Percentiles rank a stretch among this genome's conserved stretches.
These are phyloP conservation scores for Venturia oleaginea DNA, from an alignment of 2,329 filamentous ascomycete species.

Conservation along the genomic window DNA sequence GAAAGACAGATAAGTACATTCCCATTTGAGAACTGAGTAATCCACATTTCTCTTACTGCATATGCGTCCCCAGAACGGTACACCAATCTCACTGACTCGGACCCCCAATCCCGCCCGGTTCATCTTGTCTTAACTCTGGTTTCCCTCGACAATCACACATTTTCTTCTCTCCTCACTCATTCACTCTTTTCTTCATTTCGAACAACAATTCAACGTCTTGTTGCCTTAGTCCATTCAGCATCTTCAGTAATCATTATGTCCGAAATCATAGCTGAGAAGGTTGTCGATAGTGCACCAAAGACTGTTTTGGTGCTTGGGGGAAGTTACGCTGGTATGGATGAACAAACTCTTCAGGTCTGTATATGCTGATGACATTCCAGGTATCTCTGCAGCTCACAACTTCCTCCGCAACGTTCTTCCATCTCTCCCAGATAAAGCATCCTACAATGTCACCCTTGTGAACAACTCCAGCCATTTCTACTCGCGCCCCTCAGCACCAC, in stretches of 20 bases:
- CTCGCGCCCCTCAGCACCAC: slow-evolving; percentile 45
- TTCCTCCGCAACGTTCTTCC: slow-evolving; percentile 29
- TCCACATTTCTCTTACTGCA: background rate
- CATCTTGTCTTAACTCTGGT: background rate
- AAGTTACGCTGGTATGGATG: slow-evolving; percentile 12
- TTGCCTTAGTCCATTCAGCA: background rate
- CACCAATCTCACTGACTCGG: slow-evolving; percentile 1
- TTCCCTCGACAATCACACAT: background rate
- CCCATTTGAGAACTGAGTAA: background rate
- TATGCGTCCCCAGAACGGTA: background rate
- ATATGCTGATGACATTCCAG: background rate
- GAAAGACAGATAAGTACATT: background rate
- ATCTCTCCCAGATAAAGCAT: slow-evolving; percentile 23
- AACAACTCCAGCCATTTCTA: slow-evolving; percentile 45
- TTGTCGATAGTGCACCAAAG: slow-evolving; percentile 3
- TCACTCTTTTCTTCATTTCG: background rate
- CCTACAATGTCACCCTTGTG: slow-evolving; percentile 47
- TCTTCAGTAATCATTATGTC: background rate
- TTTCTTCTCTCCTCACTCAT: background rate
- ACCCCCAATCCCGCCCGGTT: background rate
- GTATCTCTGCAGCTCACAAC: slow-evolving; percentile 23
- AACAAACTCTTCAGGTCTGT: background rate
- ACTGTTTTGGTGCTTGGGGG: slow-evolving; percentile 15
- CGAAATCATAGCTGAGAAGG: slow-evolving; percentile 6
- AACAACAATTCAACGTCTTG: background rate